These are phyloP conservation scores for Hypomyces perniciosus DNA, from an alignment of 2,329 filamentous ascomycete species.

Conservation along the genomic window DNA sequence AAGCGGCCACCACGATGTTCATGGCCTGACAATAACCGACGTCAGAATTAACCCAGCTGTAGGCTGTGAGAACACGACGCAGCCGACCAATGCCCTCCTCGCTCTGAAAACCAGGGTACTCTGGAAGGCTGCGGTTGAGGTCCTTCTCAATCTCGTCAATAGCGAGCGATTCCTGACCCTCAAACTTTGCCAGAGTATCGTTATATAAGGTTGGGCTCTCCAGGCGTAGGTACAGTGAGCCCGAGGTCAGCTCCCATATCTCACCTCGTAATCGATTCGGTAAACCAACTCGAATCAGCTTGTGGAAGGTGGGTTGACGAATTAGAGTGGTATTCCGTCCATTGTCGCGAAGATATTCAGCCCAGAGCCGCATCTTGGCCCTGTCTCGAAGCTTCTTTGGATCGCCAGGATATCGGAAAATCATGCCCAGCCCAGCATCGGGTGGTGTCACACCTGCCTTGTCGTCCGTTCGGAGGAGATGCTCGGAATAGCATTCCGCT, in stretches of 20 bases:
- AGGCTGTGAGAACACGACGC: conserved; percentile 86
- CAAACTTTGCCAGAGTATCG: conserved; percentile 77
- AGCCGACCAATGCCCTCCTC: conserved; percentile 90
- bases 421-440: conserved; percentile 87
- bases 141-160: conserved; percentile 99
- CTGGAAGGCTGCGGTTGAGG: conserved; percentile 88
- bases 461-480: conserved; percentile 59
- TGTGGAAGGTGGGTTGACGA: conserved; percentile 94
- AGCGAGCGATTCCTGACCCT: conserved; percentile 82
- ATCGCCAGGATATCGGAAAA: conserved; percentile 93
- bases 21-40: conserved; percentile 99
- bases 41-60: conserved; percentile 93
- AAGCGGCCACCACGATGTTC: conserved; percentile 98
- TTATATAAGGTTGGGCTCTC: conserved; percentile 78
- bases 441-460: conserved; percentile 55
- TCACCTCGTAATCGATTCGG: conserved; percentile 91
- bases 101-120: conserved; percentile 96
- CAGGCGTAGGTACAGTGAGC: conserved; percentile 80
- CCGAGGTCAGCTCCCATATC: conserved; percentile 92
- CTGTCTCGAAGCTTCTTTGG: conserved; percentile 87
- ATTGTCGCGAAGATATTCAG: conserved; percentile 92
- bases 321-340: conserved; percentile 88
- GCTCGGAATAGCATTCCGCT: conserved; percentile 85
- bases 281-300: conserved; percentile 89
- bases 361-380: conserved; percentile 97